Conservation (phyloP, 441 rosid genomes). For the Sinapis alba region DNA sequence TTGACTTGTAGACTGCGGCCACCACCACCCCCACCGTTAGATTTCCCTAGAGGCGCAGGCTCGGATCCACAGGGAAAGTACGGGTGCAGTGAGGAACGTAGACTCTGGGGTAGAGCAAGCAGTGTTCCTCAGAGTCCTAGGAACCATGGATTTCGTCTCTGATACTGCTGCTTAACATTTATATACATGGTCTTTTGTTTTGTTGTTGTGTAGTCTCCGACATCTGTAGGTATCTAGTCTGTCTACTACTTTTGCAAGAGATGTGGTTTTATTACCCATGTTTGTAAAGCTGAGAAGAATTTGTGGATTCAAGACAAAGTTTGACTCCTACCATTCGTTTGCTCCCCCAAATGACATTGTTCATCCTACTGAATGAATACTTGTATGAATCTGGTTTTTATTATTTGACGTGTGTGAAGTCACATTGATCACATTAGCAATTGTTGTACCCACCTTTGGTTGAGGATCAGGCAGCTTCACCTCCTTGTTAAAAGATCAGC, state of each 20-base stretch:
- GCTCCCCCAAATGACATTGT: not conserved
- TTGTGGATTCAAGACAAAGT: not conserved
- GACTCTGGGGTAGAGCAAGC: slow-evolving; percentile 38
- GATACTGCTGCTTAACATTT: not conserved
- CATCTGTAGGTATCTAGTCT: not conserved
- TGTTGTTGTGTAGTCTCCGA: slow-evolving; percentile 6
- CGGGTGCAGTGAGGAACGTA: slow-evolving; percentile 23
- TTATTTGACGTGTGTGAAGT: slow-evolving; percentile 66
- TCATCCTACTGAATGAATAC: not conserved
- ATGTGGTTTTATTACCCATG: slow-evolving; percentile 4
- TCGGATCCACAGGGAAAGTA: slow-evolving; percentile 33
- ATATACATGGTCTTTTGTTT: slow-evolving; percentile 14
- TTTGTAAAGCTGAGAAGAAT: slow-evolving; percentile 7
- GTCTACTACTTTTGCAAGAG: not conserved
- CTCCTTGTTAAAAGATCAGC: slow-evolving; percentile 44
- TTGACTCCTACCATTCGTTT: slow-evolving; percentile 6
- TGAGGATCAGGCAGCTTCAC: slow-evolving; percentile 57
- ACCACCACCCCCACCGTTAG: slow-evolving; percentile 35
- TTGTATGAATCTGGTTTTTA: not conserved
- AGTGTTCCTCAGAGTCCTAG: slow-evolving; percentile 61
- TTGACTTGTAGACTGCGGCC: slow-evolving; percentile 37
- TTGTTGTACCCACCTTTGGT: slow-evolving; percentile 51
- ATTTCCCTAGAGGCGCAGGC: slow-evolving; percentile 24
- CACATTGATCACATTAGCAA: not conserved
- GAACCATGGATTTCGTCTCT: slow-evolving; percentile 30